A percentile compares a stretch with the other conserved stretches of the same genome.
phyloP scores from a whole-genome alignment of 2,329 filamentous ascomycete genomes.

The Lasiodiplodia sp. region DNA sequence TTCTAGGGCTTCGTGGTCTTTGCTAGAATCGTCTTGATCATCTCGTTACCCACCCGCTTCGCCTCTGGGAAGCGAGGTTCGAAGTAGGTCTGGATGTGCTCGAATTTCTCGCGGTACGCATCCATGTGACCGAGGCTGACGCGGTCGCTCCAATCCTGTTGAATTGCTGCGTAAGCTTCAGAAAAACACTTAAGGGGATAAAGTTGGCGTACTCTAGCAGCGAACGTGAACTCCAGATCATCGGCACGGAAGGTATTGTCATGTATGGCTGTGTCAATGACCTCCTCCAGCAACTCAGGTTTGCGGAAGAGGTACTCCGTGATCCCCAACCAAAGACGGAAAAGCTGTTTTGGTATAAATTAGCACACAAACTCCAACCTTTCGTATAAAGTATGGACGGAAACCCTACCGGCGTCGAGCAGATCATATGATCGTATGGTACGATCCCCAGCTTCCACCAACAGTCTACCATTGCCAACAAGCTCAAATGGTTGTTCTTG shows the following conservation, averaged over 20 bases:
- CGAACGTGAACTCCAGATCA: constrained; percentile 97
- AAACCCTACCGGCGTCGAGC: constrained; percentile 78
- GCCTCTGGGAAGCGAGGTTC: constrained; percentile 88
- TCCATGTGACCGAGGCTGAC: constrained; percentile 92
- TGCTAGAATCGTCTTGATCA: constrained; percentile 95
- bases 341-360: constrained; percentile 63
- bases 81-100: constrained; percentile 90
- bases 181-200: not conserved
- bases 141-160: constrained; percentile 87
- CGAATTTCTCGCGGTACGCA: constrained; percentile 89
- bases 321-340: constrained; percentile 96
- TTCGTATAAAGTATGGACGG: not conserved
- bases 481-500: constrained; percentile 91
- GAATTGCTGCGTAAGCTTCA: not conserved
- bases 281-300: constrained; percentile 79
- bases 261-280: constrained; percentile 83
- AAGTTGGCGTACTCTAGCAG: constrained; percentile 69
- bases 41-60: constrained; percentile 87
- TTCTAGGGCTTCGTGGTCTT: constrained; percentile 61
- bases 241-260: constrained; percentile 94
- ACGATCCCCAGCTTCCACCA: constrained; percentile 94
- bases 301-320: constrained; percentile 95
- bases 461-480: constrained; percentile 97
- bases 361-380: constrained; percentile 11
- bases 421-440: constrained; percentile 99